These are phyloP conservation scores for Fusarium albidum DNA, from an alignment of 2,329 filamentous ascomycete species.

Conservation along the genomic window DNA sequence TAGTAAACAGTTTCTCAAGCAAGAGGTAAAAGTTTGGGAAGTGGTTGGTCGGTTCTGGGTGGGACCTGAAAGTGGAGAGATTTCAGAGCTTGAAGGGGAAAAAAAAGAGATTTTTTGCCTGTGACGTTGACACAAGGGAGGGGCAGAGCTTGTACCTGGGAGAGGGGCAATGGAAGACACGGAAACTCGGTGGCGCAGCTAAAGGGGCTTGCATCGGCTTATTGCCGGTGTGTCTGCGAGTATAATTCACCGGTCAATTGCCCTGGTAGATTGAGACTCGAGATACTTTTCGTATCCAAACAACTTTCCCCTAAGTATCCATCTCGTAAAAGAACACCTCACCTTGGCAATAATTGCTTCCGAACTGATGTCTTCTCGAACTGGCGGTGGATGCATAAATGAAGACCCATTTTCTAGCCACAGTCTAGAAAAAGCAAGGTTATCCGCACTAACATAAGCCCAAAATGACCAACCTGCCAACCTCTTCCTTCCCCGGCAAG, in stretches of 20 bases:
- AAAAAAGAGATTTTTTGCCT: constrained; percentile 35
- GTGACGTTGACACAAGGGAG: constrained; percentile 38
- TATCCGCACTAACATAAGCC: no score
- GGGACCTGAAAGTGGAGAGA: constrained; percentile 18
- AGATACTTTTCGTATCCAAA: no score
- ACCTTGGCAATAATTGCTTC: no score
- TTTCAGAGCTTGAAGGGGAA: neutral
- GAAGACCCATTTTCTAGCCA: no score
- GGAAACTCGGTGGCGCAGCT: constrained; percentile 21
- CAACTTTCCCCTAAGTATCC: neutral
- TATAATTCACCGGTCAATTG: no score
- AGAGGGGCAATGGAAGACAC: constrained; percentile 3
- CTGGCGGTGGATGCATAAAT: no score
- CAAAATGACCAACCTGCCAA: no score
- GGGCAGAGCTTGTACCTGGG: constrained; percentile 16
- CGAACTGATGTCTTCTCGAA: no score
- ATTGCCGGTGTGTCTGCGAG: neutral
- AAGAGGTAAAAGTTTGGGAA: constrained; percentile 20
- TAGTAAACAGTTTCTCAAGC: constrained; percentile 22
- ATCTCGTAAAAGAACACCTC: no score
- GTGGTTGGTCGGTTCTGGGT: constrained; percentile 19
- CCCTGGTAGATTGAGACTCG: no score
- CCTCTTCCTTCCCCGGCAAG: no score
- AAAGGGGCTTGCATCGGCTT: neutral
- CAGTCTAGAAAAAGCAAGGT: no score